Conservation (phyloP, 768 basidiomycete genomes). For the Lactifluus subvellereus region DNA sequence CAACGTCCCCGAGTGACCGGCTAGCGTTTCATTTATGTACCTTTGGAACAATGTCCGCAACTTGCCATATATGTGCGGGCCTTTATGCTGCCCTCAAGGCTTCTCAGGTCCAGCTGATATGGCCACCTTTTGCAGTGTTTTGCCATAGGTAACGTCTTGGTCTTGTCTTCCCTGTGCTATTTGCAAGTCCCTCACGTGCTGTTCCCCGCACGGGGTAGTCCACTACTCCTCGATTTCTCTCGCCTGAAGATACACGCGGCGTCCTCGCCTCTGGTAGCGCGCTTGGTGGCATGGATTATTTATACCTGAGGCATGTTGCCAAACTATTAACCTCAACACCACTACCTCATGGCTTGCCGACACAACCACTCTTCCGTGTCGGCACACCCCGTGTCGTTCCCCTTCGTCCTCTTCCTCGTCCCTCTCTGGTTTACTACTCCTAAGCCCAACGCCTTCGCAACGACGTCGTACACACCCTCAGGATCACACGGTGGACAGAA, state of each 20-base stretch:
- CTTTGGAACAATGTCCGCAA: constrained; percentile 72
- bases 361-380: constrained; percentile 44
- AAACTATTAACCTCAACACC: constrained; percentile 68
- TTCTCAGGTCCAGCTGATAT: neutral
- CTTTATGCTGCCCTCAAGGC: neutral
- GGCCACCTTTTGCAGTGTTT: neutral
- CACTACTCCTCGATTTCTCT: constrained; percentile 72
- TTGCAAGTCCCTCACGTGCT: constrained; percentile 14
- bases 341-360: constrained; percentile 73
- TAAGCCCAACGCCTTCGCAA: constrained; percentile 73
- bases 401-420: constrained; percentile 42
- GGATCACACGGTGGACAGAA: constrained; percentile 63
- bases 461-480: constrained; percentile 74
- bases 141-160: constrained; percentile 1
- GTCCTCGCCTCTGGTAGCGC: constrained; percentile 82
- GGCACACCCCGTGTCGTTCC: constrained; percentile 37
- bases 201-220: constrained; percentile 53
- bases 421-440: constrained; percentile 67
- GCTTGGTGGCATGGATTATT: constrained; percentile 84
- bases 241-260: constrained; percentile 73
- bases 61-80: constrained; percentile 71
- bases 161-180: neutral
- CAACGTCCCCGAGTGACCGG: constrained; percentile 64
- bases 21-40: constrained; percentile 66
- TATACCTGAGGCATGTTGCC: constrained; percentile 75